Evolutionary conservation across 2,329 filamentous ascomycete genomes (phyloP).

Genomic region (Verruconis gallopava): DNA sequence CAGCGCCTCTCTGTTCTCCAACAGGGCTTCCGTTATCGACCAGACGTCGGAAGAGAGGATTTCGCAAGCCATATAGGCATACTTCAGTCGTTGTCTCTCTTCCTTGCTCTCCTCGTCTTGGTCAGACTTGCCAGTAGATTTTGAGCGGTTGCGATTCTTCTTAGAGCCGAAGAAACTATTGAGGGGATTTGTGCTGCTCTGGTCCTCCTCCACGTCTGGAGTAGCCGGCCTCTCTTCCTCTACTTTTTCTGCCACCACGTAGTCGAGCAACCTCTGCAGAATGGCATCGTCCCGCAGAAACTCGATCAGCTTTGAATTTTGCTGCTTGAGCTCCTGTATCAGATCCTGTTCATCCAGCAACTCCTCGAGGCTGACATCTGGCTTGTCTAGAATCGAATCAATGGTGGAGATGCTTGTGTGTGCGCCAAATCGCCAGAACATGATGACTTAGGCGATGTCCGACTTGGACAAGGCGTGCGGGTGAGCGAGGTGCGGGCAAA

Average conservation of each 20-base stretch:
- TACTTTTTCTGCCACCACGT: slow-evolving; percentile 68
- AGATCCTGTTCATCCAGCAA: slow-evolving; percentile 91
- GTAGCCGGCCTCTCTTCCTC: slow-evolving; percentile 28
- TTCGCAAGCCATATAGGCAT: slow-evolving; percentile 87
- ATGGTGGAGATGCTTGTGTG: slow-evolving; percentile 96
- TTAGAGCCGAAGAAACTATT: slow-evolving; percentile 32
- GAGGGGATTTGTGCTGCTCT: slow-evolving; percentile 21
- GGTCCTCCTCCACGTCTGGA: slow-evolving; percentile 37
- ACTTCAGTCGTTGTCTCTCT: slow-evolving; percentile 85
- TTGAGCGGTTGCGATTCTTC: slow-evolving; percentile 27
- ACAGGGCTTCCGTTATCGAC: slow-evolving; percentile 87
- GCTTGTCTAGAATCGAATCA: slow-evolving; percentile 92
- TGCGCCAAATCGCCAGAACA: slow-evolving; percentile 99
- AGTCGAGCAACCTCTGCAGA: slow-evolving; percentile 74
- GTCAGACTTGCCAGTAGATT: slow-evolving; percentile 29
- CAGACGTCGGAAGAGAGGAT: slow-evolving; percentile 91
- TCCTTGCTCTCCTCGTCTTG: slow-evolving; percentile 52
- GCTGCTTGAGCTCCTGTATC: slow-evolving; percentile 94
- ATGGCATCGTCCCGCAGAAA: slow-evolving; percentile 81
- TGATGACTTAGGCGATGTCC: slow-evolving; percentile 39
- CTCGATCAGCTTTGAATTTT: slow-evolving; percentile 95
- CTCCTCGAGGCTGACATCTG: slow-evolving; percentile 87
- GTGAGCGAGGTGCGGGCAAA: too few species aligned
- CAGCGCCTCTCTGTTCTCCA: slow-evolving; percentile 69
- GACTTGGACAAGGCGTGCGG: background rate